Evolutionary conservation across 2,329 filamentous ascomycete genomes (phyloP).

Genomic region (Aspergillus terreus): DNA sequence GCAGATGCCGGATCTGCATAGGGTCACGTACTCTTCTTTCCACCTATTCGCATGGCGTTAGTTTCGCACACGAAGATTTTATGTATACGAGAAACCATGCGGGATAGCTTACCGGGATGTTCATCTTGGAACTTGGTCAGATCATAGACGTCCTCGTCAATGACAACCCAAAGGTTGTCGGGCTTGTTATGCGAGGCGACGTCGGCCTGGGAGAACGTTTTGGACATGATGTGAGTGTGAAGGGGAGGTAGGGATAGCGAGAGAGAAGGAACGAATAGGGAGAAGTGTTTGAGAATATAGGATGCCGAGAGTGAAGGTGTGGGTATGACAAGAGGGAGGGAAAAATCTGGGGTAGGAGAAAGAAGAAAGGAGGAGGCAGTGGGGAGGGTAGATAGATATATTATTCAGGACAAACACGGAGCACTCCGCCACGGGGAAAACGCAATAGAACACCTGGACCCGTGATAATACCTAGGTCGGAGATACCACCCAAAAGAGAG

Average conservation of each 20-base stretch:
- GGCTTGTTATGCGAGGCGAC: slow-evolving; percentile 90
- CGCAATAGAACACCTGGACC: background rate
- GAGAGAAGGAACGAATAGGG: background rate
- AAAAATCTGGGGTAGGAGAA: slow-evolving; percentile 10
- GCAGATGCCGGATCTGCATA: background rate
- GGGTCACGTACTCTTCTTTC: slow-evolving; percentile 61
- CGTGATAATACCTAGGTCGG: background rate
- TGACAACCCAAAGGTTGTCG: slow-evolving; percentile 79
- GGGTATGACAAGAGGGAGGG: slow-evolving; percentile 3
- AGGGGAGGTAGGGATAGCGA: background rate
- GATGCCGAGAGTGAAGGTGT: background rate
- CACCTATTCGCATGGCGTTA: slow-evolving; percentile 47
- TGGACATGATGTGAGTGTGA: slow-evolving; percentile 63
- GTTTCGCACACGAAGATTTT: background rate
- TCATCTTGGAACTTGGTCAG: slow-evolving; percentile 84
- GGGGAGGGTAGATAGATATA: slow-evolving; percentile 5
- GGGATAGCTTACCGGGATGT: slow-evolving; percentile 56
- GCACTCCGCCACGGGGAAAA: slow-evolving; percentile 4
- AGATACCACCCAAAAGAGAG: background rate
- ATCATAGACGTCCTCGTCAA: slow-evolving; percentile 95
- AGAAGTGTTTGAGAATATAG: background rate
- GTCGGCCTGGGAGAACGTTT: slow-evolving; percentile 77
- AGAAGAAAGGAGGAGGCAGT: background rate
- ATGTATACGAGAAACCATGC: background rate
- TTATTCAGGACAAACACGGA: slow-evolving; percentile 10